A percentile compares a stretch with the other conserved stretches of the same genome.
Conservation (phyloP, 108 stramenopile species). For the Bacterosira constricta region DNA sequence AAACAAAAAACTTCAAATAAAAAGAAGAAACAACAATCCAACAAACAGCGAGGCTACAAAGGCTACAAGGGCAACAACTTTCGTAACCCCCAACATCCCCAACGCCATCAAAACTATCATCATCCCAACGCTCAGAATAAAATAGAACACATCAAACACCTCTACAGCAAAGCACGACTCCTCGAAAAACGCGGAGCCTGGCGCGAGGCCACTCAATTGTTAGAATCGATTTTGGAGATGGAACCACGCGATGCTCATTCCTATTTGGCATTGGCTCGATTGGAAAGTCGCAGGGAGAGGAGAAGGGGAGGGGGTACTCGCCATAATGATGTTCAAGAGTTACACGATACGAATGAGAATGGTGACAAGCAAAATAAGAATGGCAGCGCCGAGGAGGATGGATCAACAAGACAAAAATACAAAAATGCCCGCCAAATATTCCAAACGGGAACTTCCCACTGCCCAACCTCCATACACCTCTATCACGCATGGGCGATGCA, state of each 20-base stretch:
- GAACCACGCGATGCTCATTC: slow-evolving; percentile 70
- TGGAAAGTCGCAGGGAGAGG: slow-evolving; percentile 62
- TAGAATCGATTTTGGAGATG: slow-evolving; percentile 54
- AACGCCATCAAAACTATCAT: not conserved
- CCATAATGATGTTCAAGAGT: too few relatives aligned
- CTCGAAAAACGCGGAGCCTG: slow-evolving; percentile 22
- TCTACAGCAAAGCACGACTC: slow-evolving; percentile 30
- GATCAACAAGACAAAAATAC: not conserved
- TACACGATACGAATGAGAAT: not conserved
- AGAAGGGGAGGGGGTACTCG: too few relatives aligned
- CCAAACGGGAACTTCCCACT: slow-evolving; percentile 54
- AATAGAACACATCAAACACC: slow-evolving; percentile 16
- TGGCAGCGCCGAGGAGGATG: not conserved
- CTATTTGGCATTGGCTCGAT: slow-evolving; percentile 72
- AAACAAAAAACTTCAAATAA: too few relatives aligned
- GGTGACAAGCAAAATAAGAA: not conserved
- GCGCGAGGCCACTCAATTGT: slow-evolving; percentile 49
- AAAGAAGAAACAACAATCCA: too few relatives aligned
- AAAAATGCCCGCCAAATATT: slow-evolving; percentile 49
- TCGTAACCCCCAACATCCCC: not conserved
- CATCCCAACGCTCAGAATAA: slow-evolving; percentile 23
- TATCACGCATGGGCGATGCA: slow-evolving; percentile 86
- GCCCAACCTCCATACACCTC: slow-evolving; percentile 70
- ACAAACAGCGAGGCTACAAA: too few relatives aligned
- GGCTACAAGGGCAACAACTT: not conserved